phyloP scores from a whole-genome alignment of 2,329 filamentous ascomycete genomes.

The Xylariaceae sp. region DNA sequence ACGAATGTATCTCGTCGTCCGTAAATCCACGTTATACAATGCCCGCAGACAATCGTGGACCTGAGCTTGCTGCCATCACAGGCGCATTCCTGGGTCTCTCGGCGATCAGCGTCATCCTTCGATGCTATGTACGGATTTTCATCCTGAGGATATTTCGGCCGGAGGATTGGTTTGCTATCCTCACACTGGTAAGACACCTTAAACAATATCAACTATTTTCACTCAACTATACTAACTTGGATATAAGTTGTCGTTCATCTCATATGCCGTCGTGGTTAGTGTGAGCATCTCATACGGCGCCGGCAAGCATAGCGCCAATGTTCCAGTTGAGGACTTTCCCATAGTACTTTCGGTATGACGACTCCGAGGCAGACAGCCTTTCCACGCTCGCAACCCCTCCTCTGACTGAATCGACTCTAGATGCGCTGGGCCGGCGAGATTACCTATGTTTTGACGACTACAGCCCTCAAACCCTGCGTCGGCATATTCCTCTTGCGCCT shows the following conservation, averaged over 20 bases:
- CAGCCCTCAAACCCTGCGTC: constrained; percentile 37
- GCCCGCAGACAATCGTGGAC: constrained; percentile 24
- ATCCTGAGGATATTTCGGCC: constrained; percentile 25
- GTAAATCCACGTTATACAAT: constrained; percentile 8
- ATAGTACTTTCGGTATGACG: constrained; percentile 24
- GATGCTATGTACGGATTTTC: constrained; percentile 27
- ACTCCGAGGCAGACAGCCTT: neutral
- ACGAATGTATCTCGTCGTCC: neutral
- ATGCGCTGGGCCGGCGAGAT: constrained; percentile 36
- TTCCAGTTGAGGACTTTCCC: constrained; percentile 21
- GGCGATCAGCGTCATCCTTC: constrained; percentile 23
- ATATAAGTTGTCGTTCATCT: constrained; percentile 19
- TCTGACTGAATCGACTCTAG: constrained; percentile 8
- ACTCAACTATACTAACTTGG: constrained; percentile 10
- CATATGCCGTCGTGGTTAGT: constrained; percentile 22
- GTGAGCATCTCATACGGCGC: constrained; percentile 23
- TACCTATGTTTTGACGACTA: constrained; percentile 37
- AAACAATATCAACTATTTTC: neutral
- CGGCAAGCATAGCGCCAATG: constrained; percentile 20
- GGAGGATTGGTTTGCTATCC: constrained; percentile 27
- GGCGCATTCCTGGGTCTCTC: constrained; percentile 20
- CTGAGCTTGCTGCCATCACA: constrained; percentile 21
- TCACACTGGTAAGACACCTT: constrained; percentile 22
- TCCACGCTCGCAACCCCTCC: neutral
- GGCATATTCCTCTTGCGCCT: constrained; percentile 38